phyloP scores from a whole-genome alignment of 352 stramenopile genomes.

The Phytophthora pisi region DNA sequence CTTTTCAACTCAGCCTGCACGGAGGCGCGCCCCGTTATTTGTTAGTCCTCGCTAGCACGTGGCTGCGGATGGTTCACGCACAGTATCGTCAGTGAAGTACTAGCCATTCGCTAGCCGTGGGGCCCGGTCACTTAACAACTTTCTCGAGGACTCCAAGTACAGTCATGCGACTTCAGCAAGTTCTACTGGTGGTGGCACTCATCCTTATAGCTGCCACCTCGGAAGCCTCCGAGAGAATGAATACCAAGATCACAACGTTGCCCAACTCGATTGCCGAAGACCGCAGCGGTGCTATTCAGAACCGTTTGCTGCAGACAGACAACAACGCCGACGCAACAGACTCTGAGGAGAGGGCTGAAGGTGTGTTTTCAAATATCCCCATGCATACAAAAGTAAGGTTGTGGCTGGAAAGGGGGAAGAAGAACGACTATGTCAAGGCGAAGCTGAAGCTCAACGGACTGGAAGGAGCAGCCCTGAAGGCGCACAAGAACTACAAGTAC shows the following conservation, averaged over 20 bases:
- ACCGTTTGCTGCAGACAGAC: background rate
- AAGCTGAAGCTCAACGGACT: background rate
- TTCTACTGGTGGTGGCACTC: background rate
- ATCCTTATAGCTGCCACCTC: no score
- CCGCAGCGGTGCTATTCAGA: no score
- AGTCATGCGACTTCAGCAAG: background rate
- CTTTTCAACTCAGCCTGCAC: no score
- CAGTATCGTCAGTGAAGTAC: no score
- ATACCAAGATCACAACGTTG: background rate
- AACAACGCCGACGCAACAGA: background rate
- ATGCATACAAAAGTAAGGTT: background rate
- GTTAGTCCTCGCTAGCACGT: no score
- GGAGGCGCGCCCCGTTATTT: no score
- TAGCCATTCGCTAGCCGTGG: no score
- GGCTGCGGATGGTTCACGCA: no score
- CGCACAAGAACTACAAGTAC: slow-evolving; percentile 7
- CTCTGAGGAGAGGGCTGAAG: background rate
- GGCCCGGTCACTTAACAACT: no score
- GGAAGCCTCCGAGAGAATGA: no score
- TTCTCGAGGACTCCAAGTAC: no score
- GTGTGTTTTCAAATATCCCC: background rate
- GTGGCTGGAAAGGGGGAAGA: slow-evolving; percentile 7
- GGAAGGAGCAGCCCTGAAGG: background rate
- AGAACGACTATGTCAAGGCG: background rate
- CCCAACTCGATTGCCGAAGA: background rate